phyloP scores from a whole-genome alignment of 2,329 filamentous ascomycete genomes.

The Chrysosporium queenslandicum region DNA sequence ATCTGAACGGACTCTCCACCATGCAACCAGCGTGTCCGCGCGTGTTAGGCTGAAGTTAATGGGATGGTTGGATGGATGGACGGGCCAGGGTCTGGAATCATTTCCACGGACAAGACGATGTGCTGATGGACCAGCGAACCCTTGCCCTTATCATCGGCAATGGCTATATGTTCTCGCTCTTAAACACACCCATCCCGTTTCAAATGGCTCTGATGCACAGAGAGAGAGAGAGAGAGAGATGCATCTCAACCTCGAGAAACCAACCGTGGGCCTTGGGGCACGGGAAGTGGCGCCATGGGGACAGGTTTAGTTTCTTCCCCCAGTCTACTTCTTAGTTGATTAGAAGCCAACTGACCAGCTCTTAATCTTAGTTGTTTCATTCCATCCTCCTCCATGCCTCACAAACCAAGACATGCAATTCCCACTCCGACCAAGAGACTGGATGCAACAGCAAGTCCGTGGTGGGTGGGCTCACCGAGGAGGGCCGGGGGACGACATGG shows the following conservation, averaged over 20 bases:
- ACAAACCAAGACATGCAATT: neutral
- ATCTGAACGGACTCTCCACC: neutral
- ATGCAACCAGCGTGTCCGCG: neutral
- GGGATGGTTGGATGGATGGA: neutral
- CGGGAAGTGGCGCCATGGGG: neutral
- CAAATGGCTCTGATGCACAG: too few species aligned
- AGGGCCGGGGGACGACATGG: neutral
- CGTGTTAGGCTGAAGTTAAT: conserved; percentile 7
- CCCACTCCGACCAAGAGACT: neutral
- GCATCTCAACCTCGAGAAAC: too few species aligned
- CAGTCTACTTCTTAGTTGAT: too few species aligned
- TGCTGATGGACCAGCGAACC: too few species aligned
- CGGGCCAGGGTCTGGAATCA: neutral
- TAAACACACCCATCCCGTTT: too few species aligned
- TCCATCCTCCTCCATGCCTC: too few species aligned
- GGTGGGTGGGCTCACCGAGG: too few species aligned
- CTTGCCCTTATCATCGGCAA: neutral
- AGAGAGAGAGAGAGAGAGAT: too few species aligned
- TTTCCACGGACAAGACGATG: neutral
- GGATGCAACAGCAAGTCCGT: neutral
- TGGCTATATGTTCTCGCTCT: too few species aligned
- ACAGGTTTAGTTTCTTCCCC: too few species aligned
- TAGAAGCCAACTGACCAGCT: too few species aligned
- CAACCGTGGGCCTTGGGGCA: neutral
- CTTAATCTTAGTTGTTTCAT: too few species aligned